Base-by-base conservation (phyloP, 495 filamentous ascomycete species). In the Clohesyomyces aquaticus region DNA sequence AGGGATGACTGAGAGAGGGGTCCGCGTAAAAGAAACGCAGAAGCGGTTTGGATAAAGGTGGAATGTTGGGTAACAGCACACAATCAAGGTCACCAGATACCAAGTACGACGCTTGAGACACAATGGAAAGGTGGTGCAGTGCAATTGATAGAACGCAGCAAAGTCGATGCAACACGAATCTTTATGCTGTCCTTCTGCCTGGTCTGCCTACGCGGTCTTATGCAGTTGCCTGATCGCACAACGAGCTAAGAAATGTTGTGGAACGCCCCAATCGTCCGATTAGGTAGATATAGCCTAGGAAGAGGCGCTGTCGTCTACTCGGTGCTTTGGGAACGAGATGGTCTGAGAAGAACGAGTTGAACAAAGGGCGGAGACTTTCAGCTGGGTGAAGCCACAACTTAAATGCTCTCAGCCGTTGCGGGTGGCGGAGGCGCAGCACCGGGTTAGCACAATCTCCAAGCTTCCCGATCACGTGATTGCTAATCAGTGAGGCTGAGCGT, bases 341-440 rank as follows among this genome's bases (percentile, higher is more conserved):
- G 14, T 6, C 32, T 38, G 32, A 38, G 32, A 14, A 14, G 32
- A 38, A n/a, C n/a, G n/a, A n/a, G n/a, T n/a, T n/a, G n/a, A 38
- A 38, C 14, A 14, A 38, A 14, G 32, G 6, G 6, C 32, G 32
- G 32, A 38, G 14, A 14, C 32, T 6, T 38, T 32, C n/a, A n/a
- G 51, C 10, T 35, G 48, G 12, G 48, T 25, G 3, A 23, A 52
- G 48, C 51, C 6, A 38, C 26, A 18, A 3, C 22, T 55, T 32
- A 41, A 55, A 55, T 41, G 25, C 25, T 53, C 21, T 28, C 25
- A 53, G 49, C 49, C 22, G 27, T 41, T 3, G 6, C 22, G 3
- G 8, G 48, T 18, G 25, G 48, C 22, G 51, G 51, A 55, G 51
- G 51, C 51, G 51, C 51, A 55, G 51, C 51, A 55, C 27, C 25